phyloP scores from a whole-genome alignment of 2,329 filamentous ascomycete genomes.

The Xylariaceae sp. region DNA sequence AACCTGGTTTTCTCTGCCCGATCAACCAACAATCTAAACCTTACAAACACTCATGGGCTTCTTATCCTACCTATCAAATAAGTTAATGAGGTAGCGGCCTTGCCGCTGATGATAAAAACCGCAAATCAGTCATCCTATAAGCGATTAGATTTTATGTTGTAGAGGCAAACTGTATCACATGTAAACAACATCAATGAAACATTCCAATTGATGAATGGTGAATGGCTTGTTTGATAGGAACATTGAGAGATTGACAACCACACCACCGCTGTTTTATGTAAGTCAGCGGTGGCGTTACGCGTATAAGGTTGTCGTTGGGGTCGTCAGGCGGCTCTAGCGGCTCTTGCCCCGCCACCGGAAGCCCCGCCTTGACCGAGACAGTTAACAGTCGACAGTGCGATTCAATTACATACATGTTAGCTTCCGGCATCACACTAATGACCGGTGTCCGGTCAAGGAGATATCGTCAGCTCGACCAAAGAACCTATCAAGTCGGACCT shows the following conservation, averaged over 20 bases:
- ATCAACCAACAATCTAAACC: neutral
- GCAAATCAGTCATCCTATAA: no score
- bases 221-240: no score
- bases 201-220: no score
- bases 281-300: no score
- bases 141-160: no score
- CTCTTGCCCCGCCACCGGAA: slow-evolving; percentile 7
- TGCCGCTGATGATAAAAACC: no score
- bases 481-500: neutral
- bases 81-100: no score
- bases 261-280: neutral
- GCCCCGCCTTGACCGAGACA: slow-evolving; percentile 17
- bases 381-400: no score
- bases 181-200: no score
- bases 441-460: slow-evolving; percentile 26
- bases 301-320: no score
- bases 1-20: neutral
- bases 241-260: slow-evolving; percentile 1
- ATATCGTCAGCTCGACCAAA: neutral
- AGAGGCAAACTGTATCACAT: no score
- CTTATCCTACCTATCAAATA: neutral
- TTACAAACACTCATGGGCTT: neutral
- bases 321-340: slow-evolving; percentile 2
- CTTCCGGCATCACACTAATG: neutral
- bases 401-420: no score